Percentiles rank a stretch among this genome's conserved stretches.
These are phyloP conservation scores for Naganishia kalamii DNA, from an alignment of 768 basidiomycete species.

Conservation along the genomic window DNA sequence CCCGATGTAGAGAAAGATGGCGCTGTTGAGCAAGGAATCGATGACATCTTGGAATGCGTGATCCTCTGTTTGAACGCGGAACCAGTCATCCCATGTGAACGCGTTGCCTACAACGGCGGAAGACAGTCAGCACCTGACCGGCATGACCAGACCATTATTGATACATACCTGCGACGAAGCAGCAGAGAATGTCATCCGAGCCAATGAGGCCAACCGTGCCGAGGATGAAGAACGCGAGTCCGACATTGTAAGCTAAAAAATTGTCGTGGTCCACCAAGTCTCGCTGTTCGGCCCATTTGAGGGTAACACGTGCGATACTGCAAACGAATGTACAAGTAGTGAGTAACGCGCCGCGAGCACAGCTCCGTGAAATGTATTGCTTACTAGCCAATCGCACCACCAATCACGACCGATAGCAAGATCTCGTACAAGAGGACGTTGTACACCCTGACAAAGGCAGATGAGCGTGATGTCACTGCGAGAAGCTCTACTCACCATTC, in stretches of 20 bases:
- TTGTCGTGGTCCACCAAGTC: slow-evolving; percentile 48
- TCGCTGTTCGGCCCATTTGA: slow-evolving; percentile 36
- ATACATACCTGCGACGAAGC: slow-evolving; percentile 46
- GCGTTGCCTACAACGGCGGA: slow-evolving; percentile 28
- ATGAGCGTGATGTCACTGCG: neutral
- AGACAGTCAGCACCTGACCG: slow-evolving; percentile 7
- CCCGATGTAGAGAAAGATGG: slow-evolving; percentile 31
- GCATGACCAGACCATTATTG: slow-evolving; percentile 19
- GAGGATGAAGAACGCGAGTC: slow-evolving; percentile 44
- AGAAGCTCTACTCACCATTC: slow-evolving; percentile 41
- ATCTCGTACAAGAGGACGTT: slow-evolving; percentile 48
- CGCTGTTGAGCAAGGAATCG: slow-evolving; percentile 40
- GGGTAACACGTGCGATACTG: slow-evolving; percentile 33
- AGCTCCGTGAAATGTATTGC: slow-evolving; percentile 22
- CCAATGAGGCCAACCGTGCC: slow-evolving; percentile 48
- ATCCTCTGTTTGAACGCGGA: slow-evolving; percentile 44
- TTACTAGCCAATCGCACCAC: slow-evolving; percentile 46
- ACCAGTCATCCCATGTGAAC: slow-evolving; percentile 45
- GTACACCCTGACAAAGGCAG: slow-evolving; percentile 35
- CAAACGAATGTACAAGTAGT: neutral
- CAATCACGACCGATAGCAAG: slow-evolving; percentile 42
- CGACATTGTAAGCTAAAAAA: slow-evolving; percentile 48
- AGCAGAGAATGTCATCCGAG: slow-evolving; percentile 48
- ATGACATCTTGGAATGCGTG: slow-evolving; percentile 45
- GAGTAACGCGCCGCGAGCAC: neutral